Evolutionary conservation across 2,329 filamentous ascomycete species (phyloP).

Genomic region (Rachicladosporium sp.): DNA sequence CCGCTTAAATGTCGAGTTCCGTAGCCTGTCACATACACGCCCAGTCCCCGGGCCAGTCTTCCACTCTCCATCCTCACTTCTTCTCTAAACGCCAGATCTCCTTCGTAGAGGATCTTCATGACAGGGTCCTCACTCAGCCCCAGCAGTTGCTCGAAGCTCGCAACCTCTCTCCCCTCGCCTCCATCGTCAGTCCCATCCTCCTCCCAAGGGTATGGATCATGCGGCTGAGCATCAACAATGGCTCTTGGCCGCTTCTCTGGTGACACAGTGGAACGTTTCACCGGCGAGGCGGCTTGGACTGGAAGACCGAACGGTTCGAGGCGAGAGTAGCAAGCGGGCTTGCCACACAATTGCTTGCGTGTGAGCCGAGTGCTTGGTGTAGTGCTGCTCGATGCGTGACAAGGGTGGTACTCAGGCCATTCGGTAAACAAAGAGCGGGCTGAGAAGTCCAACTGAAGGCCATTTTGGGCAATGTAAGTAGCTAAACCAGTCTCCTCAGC

Average conservation of each 20-base stretch:
- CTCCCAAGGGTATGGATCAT: constrained; percentile 9
- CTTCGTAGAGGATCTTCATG: no score
- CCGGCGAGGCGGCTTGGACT: neutral
- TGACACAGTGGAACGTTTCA: neutral
- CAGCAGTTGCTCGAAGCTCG: no score
- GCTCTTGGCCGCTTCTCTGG: constrained; percentile 2
- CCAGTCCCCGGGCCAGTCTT: no score
- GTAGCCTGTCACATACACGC: no score
- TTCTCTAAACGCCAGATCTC: no score
- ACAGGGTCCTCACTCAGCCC: no score
- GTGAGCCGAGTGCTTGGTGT: constrained; percentile 31
- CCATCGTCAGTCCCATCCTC: neutral
- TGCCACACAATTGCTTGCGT: constrained; percentile 23
- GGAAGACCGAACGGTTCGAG: neutral
- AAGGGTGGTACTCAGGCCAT: constrained; percentile 15
- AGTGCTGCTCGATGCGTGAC: constrained; percentile 30
- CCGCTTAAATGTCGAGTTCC: no score
- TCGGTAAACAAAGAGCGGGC: constrained; percentile 11
- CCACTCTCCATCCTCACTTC: no score
- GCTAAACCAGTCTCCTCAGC: neutral
- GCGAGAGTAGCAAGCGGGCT: constrained; percentile 6
- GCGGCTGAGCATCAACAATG: constrained; percentile 9
- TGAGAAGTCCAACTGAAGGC: constrained; percentile 1
- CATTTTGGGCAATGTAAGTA: neutral
- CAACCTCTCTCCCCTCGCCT: no score